A percentile compares a stretch with the other conserved stretches of the same genome.
phyloP scores from a whole-genome alignment of 1,284 basidiomycete species.

The Hemileia vastatrix region DNA sequence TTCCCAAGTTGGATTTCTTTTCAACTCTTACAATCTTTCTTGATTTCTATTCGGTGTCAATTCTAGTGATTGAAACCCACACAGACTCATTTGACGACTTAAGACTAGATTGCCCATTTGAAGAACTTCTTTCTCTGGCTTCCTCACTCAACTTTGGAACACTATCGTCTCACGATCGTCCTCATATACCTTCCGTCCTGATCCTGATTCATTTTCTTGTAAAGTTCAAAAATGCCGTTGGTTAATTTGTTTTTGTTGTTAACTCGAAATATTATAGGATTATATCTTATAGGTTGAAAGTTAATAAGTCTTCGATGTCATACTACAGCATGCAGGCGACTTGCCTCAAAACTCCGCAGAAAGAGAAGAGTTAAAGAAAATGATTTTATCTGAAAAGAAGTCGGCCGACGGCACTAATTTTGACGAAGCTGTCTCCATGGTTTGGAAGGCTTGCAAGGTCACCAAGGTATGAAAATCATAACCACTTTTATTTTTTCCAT shows the following conservation, averaged over 20 bases:
- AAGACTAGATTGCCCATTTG: conserved; percentile 80
- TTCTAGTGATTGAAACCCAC: conserved; percentile 79
- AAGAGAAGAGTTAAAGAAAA: conserved; percentile 66
- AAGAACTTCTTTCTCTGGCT: conserved; percentile 63
- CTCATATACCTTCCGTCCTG: conserved; percentile 74
- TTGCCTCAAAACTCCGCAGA: conserved; percentile 60
- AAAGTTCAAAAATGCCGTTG: conserved; percentile 63
- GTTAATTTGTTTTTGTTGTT: conserved; percentile 32
- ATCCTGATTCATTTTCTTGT: conserved; percentile 73
- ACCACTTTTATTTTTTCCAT: conserved; percentile 46
- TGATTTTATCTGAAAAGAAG: conserved; percentile 53
- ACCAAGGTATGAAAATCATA: conserved; percentile 56
- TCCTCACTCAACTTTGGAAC: conserved; percentile 59
- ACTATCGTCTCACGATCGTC: conserved; percentile 75
- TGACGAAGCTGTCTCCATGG: conserved; percentile 67
- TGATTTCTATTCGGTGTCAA: conserved; percentile 25
- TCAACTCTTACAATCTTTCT: not conserved
- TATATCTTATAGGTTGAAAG: not conserved
- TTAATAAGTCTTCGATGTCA: conserved; percentile 24
- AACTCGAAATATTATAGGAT: not conserved
- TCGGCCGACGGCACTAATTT: conserved; percentile 90
- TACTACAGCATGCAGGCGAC: conserved; percentile 55
- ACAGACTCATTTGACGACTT: conserved; percentile 73
- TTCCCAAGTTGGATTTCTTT: not conserved
- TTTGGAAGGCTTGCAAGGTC: conserved; percentile 52